Conservation (phyloP, 2,329 filamentous ascomycete genomes). For the Juglanconis sp. region DNA sequence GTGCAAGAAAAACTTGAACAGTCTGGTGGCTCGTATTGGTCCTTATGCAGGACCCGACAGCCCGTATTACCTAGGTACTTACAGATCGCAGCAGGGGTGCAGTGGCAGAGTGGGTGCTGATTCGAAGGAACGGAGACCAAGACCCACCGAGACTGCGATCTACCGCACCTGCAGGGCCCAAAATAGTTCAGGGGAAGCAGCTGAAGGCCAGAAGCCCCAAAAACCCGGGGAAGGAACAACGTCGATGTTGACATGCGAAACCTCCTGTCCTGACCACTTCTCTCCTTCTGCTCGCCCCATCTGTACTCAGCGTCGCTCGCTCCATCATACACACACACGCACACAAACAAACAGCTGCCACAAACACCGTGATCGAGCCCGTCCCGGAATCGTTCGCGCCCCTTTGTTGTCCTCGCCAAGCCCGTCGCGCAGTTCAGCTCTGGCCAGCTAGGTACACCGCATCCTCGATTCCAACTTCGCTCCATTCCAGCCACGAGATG, state of each 20-base stretch:
- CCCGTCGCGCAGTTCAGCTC: background rate
- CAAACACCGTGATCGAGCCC: background rate
- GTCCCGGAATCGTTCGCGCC: background rate
- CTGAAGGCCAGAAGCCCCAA: background rate
- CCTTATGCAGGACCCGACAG: background rate
- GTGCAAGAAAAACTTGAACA: background rate
- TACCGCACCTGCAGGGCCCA: background rate
- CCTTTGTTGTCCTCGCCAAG: background rate
- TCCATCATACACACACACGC: background rate
- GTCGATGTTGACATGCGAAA: background rate
- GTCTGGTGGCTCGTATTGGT: background rate
- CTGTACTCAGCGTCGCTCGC: background rate
- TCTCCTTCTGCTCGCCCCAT: background rate
- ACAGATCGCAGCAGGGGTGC: background rate
- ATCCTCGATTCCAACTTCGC: background rate
- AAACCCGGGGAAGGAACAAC: background rate
- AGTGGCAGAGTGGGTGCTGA: background rate
- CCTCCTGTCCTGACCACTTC: background rate
- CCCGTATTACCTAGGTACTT: background rate
- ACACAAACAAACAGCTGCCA: background rate
- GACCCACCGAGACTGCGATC: background rate
- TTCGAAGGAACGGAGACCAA: background rate
- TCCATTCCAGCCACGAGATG: background rate
- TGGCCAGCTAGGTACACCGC: background rate
- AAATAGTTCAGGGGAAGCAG: background rate